A percentile compares a stretch with the other conserved stretches of the same genome.
Conservation (phyloP, 345 rosid species). For the Corchorus capsularis region DNA sequence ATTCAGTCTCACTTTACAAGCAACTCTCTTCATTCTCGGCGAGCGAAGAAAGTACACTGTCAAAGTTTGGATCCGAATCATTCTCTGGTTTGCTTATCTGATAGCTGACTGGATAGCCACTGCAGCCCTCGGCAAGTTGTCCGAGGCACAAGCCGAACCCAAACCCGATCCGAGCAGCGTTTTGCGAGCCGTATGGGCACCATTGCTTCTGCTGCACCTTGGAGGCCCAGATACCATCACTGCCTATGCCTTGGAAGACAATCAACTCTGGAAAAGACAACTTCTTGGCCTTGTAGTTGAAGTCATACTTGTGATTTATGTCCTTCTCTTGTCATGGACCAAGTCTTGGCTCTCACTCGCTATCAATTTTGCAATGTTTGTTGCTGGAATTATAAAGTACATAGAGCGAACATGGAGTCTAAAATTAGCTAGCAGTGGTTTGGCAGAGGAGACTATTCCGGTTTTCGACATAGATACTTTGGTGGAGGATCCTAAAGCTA, state of each 20-base stretch:
- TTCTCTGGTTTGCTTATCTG: too few species aligned
- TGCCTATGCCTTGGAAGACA: slow-evolving; percentile 36
- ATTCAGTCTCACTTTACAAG: neutral
- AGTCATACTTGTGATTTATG: neutral
- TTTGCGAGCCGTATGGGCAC: slow-evolving; percentile 22
- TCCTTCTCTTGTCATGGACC: neutral
- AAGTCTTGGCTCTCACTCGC: neutral
- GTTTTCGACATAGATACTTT: neutral
- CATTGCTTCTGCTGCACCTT: slow-evolving; percentile 32
- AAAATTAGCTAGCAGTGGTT: neutral
- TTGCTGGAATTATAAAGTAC: neutral
- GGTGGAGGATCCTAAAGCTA: neutral
- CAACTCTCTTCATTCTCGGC: neutral
- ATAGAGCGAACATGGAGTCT: neutral
- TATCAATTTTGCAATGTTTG: neutral
- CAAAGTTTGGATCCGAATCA: neutral
- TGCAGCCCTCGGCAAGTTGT: slow-evolving; percentile 29
- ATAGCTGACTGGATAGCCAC: slow-evolving; percentile 31
- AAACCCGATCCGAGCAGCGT: neutral
- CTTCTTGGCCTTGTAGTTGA: neutral
- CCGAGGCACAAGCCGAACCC: too few species aligned
- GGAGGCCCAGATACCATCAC: slow-evolving; percentile 38
- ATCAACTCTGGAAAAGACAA: slow-evolving; percentile 35
- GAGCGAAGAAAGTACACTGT: neutral
- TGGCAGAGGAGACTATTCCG: neutral